These are phyloP conservation scores for Beauveria varroae DNA, from an alignment of 2,329 filamentous ascomycete species.

Conservation along the genomic window DNA sequence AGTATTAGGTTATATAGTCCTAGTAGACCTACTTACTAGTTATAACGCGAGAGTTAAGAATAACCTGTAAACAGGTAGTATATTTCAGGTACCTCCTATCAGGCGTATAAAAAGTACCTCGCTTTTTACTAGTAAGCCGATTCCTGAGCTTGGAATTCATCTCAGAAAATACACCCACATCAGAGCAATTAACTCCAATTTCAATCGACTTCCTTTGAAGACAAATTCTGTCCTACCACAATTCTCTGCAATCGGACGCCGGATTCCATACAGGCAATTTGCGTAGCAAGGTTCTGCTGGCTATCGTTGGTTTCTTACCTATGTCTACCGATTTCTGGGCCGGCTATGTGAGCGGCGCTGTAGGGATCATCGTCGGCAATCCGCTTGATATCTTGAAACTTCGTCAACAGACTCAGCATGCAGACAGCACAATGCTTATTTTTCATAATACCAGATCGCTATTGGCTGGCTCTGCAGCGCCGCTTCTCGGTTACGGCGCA, in stretches of 20 bases:
- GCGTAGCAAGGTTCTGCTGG: neutral
- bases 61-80: too few species aligned
- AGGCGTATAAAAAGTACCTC: too few species aligned
- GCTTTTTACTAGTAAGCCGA: too few species aligned
- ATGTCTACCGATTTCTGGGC: constrained; percentile 94
- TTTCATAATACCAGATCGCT: constrained; percentile 32
- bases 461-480: constrained; percentile 67
- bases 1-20: too few species aligned
- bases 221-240: neutral
- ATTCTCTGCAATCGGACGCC: neutral
- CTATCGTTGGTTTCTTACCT: neutral
- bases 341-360: constrained; percentile 79
- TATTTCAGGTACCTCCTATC: too few species aligned
- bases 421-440: constrained; percentile 15
- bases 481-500: constrained; percentile 81
- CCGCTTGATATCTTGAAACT: constrained; percentile 61
- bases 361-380: constrained; percentile 83
- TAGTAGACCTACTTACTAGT: too few species aligned
- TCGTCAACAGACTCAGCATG: constrained; percentile 58
- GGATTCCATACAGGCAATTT: neutral
- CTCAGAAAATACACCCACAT: neutral
- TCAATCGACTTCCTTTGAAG: neutral
- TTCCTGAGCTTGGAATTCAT: too few species aligned
- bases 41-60: too few species aligned
- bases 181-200: neutral